Evolutionary conservation across 148 eudicot species (phyloP).

Genomic region (Persicaria maculosa): DNA sequence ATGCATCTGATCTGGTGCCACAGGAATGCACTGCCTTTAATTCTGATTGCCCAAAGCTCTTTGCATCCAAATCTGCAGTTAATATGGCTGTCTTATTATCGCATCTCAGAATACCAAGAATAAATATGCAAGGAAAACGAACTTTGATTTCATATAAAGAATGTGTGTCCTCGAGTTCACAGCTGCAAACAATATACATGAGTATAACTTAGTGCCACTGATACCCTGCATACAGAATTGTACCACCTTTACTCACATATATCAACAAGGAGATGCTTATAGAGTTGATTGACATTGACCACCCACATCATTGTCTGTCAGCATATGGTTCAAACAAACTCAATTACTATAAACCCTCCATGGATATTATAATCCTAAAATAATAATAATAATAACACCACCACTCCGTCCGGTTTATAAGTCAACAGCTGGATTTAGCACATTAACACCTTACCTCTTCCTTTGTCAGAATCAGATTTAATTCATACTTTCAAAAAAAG

Average conservation of each 20-base stretch:
- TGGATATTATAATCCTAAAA: neutral
- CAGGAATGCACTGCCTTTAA: constrained; percentile 90
- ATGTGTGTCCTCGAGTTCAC: neutral
- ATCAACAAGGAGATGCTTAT: neutral
- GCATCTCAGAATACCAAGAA: neutral
- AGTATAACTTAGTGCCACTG: neutral
- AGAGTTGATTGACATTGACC: neutral
- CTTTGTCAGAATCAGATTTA: too few relatives aligned
- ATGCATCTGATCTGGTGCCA: constrained; percentile 99
- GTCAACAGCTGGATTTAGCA: too few relatives aligned
- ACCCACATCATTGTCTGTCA: neutral
- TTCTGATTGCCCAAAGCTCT: constrained; percentile 63
- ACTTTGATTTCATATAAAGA: neutral
- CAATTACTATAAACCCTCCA: neutral
- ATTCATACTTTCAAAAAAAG: too few relatives aligned
- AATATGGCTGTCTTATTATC: neutral
- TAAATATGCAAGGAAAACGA: neutral
- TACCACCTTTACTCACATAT: neutral
- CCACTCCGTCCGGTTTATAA: too few relatives aligned
- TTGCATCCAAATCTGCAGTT: constrained; percentile 53
- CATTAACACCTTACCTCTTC: too few relatives aligned
- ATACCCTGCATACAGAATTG: neutral
- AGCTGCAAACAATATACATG: neutral
- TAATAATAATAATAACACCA: too few relatives aligned
- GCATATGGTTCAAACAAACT: neutral